Evolutionary conservation across 2,329 filamentous ascomycete genomes (phyloP).

Genomic region (Alternaria tenuissima): DNA sequence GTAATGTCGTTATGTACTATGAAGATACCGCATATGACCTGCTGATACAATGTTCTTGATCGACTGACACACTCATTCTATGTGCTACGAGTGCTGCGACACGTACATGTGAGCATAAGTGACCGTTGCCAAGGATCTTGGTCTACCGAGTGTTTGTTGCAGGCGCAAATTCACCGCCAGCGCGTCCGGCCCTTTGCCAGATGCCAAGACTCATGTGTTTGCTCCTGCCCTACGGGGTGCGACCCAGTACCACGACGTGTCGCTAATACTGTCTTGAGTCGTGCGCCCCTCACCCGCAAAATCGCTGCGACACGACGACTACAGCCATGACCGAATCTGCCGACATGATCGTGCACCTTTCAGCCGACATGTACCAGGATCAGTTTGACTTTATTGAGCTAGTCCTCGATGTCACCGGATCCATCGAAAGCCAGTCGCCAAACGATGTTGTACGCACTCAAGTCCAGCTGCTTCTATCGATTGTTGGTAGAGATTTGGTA

Average conservation of each 20-base stretch:
- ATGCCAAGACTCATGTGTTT: neutral
- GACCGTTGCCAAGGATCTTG: neutral
- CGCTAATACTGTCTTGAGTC: neutral
- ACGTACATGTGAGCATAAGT: neutral
- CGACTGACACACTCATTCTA: neutral
- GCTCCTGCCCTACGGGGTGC: neutral
- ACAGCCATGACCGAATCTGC: neutral
- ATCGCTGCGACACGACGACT: neutral
- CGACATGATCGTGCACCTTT: neutral
- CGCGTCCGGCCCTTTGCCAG: neutral
- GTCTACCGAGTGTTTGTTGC: neutral
- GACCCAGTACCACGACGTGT: neutral
- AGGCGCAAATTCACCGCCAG: neutral
- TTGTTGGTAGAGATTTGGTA: neutral
- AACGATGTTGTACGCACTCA: neutral
- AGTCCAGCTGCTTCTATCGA: neutral
- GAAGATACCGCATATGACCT: too few species aligned
- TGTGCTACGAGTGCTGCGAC: neutral
- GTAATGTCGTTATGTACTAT: too few species aligned
- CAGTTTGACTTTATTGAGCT: neutral
- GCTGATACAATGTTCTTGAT: neutral
- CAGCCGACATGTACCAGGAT: neutral
- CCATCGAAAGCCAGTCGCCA: neutral
- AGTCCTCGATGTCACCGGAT: neutral
- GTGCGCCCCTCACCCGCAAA: neutral